Evolutionary conservation across 768 basidiomycete species (phyloP), one percentile per base, ranked within the genome.

Genomic region (Saitozyma podzolica): DNA sequence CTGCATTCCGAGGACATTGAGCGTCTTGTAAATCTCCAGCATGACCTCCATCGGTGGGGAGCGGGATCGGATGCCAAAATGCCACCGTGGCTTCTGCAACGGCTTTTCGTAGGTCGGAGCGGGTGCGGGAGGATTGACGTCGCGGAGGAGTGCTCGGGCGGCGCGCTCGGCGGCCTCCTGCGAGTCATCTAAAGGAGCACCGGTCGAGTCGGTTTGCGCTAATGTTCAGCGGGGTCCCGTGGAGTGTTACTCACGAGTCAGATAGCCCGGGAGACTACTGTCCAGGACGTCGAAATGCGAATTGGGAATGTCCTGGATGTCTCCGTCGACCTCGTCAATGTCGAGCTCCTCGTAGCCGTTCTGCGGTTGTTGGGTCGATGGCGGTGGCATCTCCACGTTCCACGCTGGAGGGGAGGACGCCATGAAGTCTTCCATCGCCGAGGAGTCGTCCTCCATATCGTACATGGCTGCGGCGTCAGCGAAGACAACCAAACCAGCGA

Each of bases 41-140:
- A 99, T 97, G 20, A 99, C 95, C 79, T 99, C 96, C 91, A 98
- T 95, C 19, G 94, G 96, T 40, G 93, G 91, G 16, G 79, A 80
- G 62, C 94, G 84, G 69, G 91, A 93, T 40, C 96, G 85, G 47
- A 99, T 98, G 8, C 96, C 96, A 74, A 97, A 99, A 78, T 99
- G 96, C 96, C 96, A 98, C 66, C 92, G 89, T 14, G 89, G 89
- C 64, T 89, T 86, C 63, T 88, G 70, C 42, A 86, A 55, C 10
- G 68, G 67, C 80, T 80, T 67, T 77, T 77, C 67, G 20, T 59
- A 54, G 40, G 84, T 79, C 40, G 83, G 86, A 45, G 85, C 84
- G 16, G 61, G 52, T 11, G 66, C 52, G 11, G 59, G 19, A 8
- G 58, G 47, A 51, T 50, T 39, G 16, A 29, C 20, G 40, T 57